A percentile compares a stretch with the other conserved stretches of the same genome.
Conservation (phyloP, 2,329 filamentous ascomycete species). For the Emmonsia crescens region DNA sequence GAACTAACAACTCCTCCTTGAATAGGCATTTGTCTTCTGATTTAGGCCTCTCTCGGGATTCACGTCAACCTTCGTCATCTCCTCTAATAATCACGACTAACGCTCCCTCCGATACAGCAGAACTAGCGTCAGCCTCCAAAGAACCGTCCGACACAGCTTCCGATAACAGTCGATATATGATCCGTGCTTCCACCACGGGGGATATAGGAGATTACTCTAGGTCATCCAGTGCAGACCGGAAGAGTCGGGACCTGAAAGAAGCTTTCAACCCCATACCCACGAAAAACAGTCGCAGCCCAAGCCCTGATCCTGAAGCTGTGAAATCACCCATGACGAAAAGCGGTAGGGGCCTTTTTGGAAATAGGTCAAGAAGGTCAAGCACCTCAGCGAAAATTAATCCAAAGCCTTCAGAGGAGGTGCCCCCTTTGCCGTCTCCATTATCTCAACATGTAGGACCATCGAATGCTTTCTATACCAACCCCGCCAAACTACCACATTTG, state of each 20-base stretch:
- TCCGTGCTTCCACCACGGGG: constrained; percentile 1
- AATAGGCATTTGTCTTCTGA: background rate
- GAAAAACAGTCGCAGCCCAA: constrained; percentile 43
- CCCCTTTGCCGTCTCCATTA: constrained; percentile 26
- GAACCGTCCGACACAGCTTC: constrained; percentile 2
- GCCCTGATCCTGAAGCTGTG: constrained; percentile 35
- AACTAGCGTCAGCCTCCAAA: background rate
- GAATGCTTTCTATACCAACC: constrained; percentile 7
- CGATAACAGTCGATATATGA: constrained; percentile 2
- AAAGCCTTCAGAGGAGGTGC: constrained; percentile 20
- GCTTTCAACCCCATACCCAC: constrained; percentile 48
- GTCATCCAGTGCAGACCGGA: background rate
- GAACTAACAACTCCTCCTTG: background rate
- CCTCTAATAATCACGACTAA: background rate
- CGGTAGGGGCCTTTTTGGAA: constrained; percentile 29
- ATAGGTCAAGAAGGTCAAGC: constrained; percentile 25
- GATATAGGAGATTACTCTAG: background rate
- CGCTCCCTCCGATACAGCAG: background rate
- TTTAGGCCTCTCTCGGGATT: background rate
- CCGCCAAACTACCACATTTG: constrained; percentile 24
- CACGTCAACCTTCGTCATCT: background rate
- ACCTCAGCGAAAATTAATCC: constrained; percentile 24
- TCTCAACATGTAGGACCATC: constrained; percentile 16
- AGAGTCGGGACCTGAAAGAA: constrained; percentile 51
- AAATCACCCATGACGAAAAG: constrained; percentile 35